Conservation (phyloP, 768 basidiomycete species). For the Favolaschia claudopus region DNA sequence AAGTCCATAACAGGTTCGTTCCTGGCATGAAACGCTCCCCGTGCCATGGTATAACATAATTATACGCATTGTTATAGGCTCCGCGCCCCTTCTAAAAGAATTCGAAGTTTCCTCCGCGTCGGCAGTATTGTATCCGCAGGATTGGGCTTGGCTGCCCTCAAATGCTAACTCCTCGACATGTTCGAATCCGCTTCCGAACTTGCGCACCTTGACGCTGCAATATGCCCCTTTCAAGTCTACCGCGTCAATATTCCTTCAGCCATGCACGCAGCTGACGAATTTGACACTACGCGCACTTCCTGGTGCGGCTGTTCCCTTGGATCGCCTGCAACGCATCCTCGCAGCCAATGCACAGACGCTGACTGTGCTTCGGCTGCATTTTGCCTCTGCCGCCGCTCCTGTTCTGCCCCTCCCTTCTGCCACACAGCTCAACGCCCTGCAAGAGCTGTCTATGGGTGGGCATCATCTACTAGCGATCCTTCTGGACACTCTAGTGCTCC, state of each 20-base stretch:
- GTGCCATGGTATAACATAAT: conserved; percentile 5
- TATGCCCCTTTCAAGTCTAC: conserved; percentile 82
- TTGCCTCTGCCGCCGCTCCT: conserved; percentile 64
- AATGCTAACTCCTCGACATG: not conserved
- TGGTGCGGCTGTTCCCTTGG: conserved; percentile 66
- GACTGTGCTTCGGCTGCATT: conserved; percentile 64
- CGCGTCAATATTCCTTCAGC: conserved; percentile 67
- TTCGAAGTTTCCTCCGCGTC: conserved; percentile 82
- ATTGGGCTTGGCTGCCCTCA: conserved; percentile 78
- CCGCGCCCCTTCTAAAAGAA: conserved; percentile 75
- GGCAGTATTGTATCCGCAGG: conserved; percentile 59
- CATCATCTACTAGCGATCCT: conserved; percentile 70
- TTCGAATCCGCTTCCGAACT: conserved; percentile 49
- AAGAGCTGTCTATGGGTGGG: conserved; percentile 68
- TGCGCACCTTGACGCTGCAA: conserved; percentile 69
- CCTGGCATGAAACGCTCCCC: conserved; percentile 1
- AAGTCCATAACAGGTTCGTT: conserved; percentile 73
- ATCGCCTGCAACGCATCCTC: conserved; percentile 74
- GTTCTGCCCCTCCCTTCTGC: conserved; percentile 56
- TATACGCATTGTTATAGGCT: conserved; percentile 50
- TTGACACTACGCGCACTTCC: conserved; percentile 74
- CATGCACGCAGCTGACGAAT: conserved; percentile 53
- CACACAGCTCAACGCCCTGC: conserved; percentile 37
- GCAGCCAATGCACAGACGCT: conserved; percentile 62
- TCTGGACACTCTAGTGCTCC: conserved; percentile 66